Evolutionary conservation across 331 rosid genomes (phyloP).

Genomic region (Rhamnella rubrinervis): DNA sequence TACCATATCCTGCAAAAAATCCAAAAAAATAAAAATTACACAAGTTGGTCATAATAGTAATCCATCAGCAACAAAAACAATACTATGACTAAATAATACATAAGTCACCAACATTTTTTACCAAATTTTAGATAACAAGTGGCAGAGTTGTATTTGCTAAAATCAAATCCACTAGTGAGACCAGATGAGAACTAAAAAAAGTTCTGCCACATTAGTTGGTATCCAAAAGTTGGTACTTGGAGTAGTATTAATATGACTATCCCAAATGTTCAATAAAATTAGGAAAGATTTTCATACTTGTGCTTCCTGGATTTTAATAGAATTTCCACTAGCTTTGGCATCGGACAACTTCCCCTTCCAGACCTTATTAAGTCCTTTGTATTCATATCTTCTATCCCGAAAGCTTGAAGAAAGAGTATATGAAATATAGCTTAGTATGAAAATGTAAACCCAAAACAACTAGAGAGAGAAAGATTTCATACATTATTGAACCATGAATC

Average conservation of each 20-base stretch:
- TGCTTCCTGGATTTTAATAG: slow-evolving; percentile 93
- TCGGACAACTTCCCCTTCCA: slow-evolving; percentile 95
- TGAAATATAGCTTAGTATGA: slow-evolving; percentile 26
- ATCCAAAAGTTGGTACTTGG: too few species aligned
- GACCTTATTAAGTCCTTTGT: slow-evolving; percentile 93
- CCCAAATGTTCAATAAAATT: slow-evolving; percentile 33
- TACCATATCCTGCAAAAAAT: slow-evolving; percentile 78
- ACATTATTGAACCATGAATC: too few species aligned
- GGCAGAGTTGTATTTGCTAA: neutral
- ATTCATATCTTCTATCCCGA: slow-evolving; percentile 97
- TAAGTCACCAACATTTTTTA: neutral
- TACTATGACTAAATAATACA: neutral
- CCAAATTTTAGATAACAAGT: neutral
- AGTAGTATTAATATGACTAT: neutral
- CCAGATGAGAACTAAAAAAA: neutral
- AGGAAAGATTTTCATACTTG: slow-evolving; percentile 54
- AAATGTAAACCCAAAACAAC: slow-evolving; percentile 13
- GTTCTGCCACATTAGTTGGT: neutral
- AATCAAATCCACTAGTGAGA: neutral
- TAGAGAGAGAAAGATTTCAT: neutral
- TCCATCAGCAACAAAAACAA: neutral
- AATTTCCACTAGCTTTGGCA: slow-evolving; percentile 89
- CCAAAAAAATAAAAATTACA: neutral
- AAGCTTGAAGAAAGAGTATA: slow-evolving; percentile 58
- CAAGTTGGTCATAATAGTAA: slow-evolving; percentile 9